Evolutionary conservation across 768 basidiomycete genomes (phyloP).

Genomic region (Dacryopinax primogenitus): DNA sequence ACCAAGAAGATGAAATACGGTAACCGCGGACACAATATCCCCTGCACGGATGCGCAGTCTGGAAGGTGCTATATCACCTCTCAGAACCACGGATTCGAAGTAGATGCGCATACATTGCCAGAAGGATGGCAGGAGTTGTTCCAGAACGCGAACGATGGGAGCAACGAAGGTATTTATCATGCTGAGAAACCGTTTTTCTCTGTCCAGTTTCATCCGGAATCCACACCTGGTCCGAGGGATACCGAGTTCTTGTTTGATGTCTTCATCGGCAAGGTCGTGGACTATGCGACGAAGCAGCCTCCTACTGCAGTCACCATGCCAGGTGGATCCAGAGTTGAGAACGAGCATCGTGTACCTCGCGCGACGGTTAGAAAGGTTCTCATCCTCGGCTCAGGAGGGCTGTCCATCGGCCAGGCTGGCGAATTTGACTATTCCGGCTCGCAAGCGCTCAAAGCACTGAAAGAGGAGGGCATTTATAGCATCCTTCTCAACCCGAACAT

Average conservation of each 20-base stretch:
- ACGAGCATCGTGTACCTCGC: constrained; percentile 36
- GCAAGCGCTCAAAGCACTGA: constrained; percentile 97
- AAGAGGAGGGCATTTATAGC: constrained; percentile 98
- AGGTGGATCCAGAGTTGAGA: constrained; percentile 51
- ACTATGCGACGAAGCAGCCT: constrained; percentile 40
- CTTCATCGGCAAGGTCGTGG: constrained; percentile 77
- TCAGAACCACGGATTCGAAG: constrained; percentile 97
- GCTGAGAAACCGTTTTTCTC: constrained; percentile 92
- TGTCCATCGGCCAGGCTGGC: constrained; percentile 97
- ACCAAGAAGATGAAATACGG: constrained; percentile 99
- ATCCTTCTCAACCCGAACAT: constrained; percentile 99
- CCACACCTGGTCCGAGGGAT: constrained; percentile 89
- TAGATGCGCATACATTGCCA: constrained; percentile 67
- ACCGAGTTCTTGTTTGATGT: constrained; percentile 99
- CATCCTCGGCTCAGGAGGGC: constrained; percentile 91
- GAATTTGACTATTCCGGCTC: constrained; percentile 99
- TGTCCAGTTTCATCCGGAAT: constrained; percentile 98
- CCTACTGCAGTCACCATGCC: constrained; percentile 31
- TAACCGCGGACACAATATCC: constrained; percentile 97
- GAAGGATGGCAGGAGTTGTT: constrained; percentile 87
- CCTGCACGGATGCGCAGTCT: constrained; percentile 84
- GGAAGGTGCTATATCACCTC: constrained; percentile 98
- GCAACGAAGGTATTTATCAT: constrained; percentile 95
- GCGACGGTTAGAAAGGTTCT: constrained; percentile 80
- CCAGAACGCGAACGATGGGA: constrained; percentile 89